phyloP scores from a whole-genome alignment of 2,329 filamentous ascomycete genomes.

The Neofusicoccum sp. region DNA sequence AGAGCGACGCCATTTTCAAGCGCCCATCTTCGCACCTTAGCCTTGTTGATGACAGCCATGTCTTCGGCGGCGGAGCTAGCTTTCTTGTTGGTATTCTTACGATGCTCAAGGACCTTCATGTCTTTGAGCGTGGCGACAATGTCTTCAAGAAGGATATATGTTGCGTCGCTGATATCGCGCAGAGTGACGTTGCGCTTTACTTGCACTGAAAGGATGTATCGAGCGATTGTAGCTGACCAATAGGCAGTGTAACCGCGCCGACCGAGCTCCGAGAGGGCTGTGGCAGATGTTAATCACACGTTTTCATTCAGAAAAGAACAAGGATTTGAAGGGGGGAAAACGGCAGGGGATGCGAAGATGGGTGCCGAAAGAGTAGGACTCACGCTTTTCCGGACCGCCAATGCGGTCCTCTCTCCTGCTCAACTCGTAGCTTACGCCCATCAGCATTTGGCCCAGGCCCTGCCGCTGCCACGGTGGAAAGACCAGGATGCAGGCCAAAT shows the following conservation, averaged over 20 bases:
- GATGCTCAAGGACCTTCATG: slow-evolving; percentile 55
- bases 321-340: background rate
- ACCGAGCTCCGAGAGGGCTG: slow-evolving; percentile 77
- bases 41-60: slow-evolving; percentile 10
- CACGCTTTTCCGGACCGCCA: slow-evolving; percentile 85
- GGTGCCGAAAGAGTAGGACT: slow-evolving; percentile 16
- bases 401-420: slow-evolving; percentile 78
- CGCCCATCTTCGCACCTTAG: slow-evolving; percentile 15
- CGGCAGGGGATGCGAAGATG: background rate
- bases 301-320: background rate
- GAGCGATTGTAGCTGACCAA: slow-evolving; percentile 80
- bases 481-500: slow-evolving; percentile 90
- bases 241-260: slow-evolving; percentile 78
- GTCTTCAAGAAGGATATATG: slow-evolving; percentile 83
- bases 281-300: background rate
- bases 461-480: slow-evolving; percentile 95
- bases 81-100: background rate
- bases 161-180: slow-evolving; percentile 69
- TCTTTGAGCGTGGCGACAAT: slow-evolving; percentile 73
- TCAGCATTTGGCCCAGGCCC: slow-evolving; percentile 81
- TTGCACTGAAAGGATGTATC: slow-evolving; percentile 54
- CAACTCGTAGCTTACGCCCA: slow-evolving; percentile 91
- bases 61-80: background rate
- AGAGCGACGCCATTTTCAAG: slow-evolving; percentile 12
- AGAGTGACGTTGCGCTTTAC: slow-evolving; percentile 60